Evolutionary conservation across 495 filamentous ascomycete species (phyloP).

Genomic region (Jackrogersella minutella): DNA sequence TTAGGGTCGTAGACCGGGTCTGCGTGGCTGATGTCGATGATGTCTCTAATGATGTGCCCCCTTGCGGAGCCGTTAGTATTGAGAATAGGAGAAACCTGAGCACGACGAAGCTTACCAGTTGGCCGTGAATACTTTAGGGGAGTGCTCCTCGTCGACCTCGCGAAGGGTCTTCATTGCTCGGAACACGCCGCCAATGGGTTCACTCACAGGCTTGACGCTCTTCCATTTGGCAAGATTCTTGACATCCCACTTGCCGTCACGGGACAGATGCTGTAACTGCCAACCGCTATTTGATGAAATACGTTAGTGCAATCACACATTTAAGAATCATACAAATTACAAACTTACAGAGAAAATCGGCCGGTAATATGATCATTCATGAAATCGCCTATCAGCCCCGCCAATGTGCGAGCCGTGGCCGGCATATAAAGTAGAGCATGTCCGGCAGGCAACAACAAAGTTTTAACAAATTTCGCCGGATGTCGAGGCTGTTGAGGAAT

Average conservation of each 20-base stretch:
- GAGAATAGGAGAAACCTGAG: too few relatives aligned
- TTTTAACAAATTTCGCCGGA: slow-evolving; percentile 67
- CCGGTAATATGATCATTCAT: slow-evolving; percentile 75
- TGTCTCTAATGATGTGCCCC: slow-evolving; percentile 67
- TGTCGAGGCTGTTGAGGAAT: slow-evolving; percentile 53
- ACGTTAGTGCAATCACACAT: slow-evolving; percentile 5
- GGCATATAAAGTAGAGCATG: slow-evolving; percentile 88
- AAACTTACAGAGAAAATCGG: slow-evolving; percentile 68
- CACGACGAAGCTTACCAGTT: slow-evolving; percentile 57
- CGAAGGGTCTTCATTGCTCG: slow-evolving; percentile 88
- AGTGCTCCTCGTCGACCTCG: slow-evolving; percentile 84
- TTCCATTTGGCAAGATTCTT: slow-evolving; percentile 96
- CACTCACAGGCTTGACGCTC: slow-evolving; percentile 76
- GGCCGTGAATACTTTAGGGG: slow-evolving; percentile 73
- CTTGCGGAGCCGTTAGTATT: slow-evolving; percentile 18
- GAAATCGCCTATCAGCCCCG: slow-evolving; percentile 84
- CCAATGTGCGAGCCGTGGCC: slow-evolving; percentile 74
- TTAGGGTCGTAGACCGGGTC: slow-evolving; percentile 83
- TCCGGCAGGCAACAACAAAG: slow-evolving; percentile 77
- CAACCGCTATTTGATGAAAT: slow-evolving; percentile 62
- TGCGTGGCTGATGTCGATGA: slow-evolving; percentile 90
- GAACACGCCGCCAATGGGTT: slow-evolving; percentile 77
- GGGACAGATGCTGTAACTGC: slow-evolving; percentile 87
- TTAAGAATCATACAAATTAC: neutral
- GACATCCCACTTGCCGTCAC: slow-evolving; percentile 95